Conservation (phyloP, 2,329 filamentous ascomycete species). For the Arthroderma uncinatum region DNA sequence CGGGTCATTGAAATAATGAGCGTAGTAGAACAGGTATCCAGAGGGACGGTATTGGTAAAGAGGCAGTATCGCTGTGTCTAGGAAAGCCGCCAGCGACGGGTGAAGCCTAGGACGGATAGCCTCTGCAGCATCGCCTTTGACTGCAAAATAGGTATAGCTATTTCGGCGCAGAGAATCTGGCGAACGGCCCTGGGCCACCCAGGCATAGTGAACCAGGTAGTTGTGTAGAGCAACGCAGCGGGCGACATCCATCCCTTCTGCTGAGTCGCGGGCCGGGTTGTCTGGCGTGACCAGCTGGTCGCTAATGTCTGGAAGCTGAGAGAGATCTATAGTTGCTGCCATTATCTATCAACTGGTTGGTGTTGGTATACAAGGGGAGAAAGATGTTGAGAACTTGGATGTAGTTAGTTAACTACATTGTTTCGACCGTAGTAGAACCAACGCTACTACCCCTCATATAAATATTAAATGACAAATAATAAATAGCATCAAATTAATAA, state of each 20-base stretch:
- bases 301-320: slow-evolving; percentile 5
- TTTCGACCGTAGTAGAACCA: too few species aligned
- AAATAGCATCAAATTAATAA: too few species aligned
- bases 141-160: neutral
- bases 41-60: neutral
- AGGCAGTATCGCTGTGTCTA: neutral
- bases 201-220: slow-evolving; percentile 22
- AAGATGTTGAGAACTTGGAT: neutral
- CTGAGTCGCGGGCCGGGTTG: slow-evolving; percentile 20
- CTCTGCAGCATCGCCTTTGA: neutral
- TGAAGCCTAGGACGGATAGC: neutral
- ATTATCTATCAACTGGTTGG: neutral
- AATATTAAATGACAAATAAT: too few species aligned
- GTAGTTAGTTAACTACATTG: too few species aligned
- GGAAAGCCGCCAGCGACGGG: neutral
- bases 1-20: neutral
- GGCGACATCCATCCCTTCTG: slow-evolving; percentile 19
- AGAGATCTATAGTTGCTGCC: neutral
- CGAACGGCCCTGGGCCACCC: slow-evolving; percentile 7
- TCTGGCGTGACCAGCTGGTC: slow-evolving; percentile 20
- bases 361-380: neutral
- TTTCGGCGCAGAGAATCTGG: neutral
- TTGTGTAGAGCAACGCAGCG: slow-evolving; percentile 27
- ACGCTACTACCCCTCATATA: neutral
- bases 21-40: neutral